Conservation (phyloP, 2,329 filamentous ascomycete genomes). For the Madurella mycetomatis region DNA sequence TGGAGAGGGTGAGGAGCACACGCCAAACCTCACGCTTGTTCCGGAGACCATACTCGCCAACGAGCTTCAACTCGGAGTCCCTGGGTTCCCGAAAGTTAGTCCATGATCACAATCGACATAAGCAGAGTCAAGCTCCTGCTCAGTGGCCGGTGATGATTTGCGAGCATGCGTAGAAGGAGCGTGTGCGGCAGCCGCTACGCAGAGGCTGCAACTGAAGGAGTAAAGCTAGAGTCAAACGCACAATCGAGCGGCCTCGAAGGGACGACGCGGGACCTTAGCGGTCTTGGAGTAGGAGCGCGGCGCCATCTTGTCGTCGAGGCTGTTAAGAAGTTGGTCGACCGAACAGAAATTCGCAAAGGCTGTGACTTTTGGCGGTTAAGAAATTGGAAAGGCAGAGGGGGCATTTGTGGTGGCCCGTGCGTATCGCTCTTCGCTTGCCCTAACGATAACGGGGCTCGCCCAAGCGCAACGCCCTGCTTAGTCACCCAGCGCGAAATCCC, state of each 20-base stretch:
- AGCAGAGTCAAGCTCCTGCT: constrained; percentile 96
- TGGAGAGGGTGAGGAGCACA: constrained; percentile 98
- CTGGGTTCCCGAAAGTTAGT: constrained; percentile 66
- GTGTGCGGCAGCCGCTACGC: constrained; percentile 64
- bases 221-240: constrained; percentile 51
- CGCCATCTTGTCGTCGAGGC: constrained; percentile 37
- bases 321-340: constrained; percentile 25
- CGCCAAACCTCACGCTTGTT: constrained; percentile 99
- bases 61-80: constrained; percentile 99
- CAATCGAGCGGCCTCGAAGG: constrained; percentile 99
- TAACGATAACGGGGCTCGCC: constrained; percentile 19
- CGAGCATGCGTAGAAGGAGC: constrained; percentile 21
- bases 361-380: constrained; percentile 6
- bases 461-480: constrained; percentile 20
- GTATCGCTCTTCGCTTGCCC: constrained; percentile 21
- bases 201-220: constrained; percentile 58
- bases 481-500: constrained; percentile 21
- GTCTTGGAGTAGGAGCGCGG: constrained; percentile 92
- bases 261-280: constrained; percentile 91
- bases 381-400: constrained; percentile 21
- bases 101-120: constrained; percentile 78
- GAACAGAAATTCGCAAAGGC: constrained; percentile 19
- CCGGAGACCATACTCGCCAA: constrained; percentile 98
- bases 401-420: constrained; percentile 28
- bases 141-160: constrained; percentile 74